Percentiles rank a stretch among this genome's conserved stretches.
These are phyloP conservation scores for Monosporascus sp. DNA, from an alignment of 2,329 filamentous ascomycete species.

Conservation along the genomic window DNA sequence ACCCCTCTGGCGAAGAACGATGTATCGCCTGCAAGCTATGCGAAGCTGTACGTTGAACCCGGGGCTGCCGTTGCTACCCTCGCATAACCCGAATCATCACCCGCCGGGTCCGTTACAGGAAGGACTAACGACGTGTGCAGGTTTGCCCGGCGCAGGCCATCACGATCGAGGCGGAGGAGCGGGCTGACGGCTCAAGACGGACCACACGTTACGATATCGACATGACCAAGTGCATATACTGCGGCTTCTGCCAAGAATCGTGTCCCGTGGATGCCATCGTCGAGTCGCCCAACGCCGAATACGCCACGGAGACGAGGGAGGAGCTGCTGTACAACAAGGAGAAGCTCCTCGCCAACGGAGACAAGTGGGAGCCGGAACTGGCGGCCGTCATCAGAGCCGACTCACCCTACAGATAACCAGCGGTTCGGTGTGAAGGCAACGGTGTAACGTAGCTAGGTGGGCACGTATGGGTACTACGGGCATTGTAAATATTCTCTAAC, in stretches of 20 bases:
- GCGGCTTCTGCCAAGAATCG: slow-evolving; percentile 97
- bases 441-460: neutral
- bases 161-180: slow-evolving; percentile 98
- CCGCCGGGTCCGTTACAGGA: neutral
- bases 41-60: slow-evolving; percentile 60
- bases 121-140: slow-evolving; percentile 28
- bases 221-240: slow-evolving; percentile 99
- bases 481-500: neutral
- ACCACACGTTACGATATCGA: slow-evolving; percentile 99
- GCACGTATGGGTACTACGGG: neutral
- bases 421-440: neutral
- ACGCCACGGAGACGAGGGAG: slow-evolving; percentile 68
- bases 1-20: slow-evolving; percentile 95
- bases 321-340: slow-evolving; percentile 98
- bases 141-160: slow-evolving; percentile 98
- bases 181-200: slow-evolving; percentile 87
- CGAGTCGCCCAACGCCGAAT: slow-evolving; percentile 59
- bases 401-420: slow-evolving; percentile 74
- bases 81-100: no score
- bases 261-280: slow-evolving; percentile 93
- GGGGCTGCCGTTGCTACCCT: no score
- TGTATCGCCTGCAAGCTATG: slow-evolving; percentile 99
- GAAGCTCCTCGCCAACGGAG: slow-evolving; percentile 82
- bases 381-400: slow-evolving; percentile 89
- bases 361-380: slow-evolving; percentile 97